Base-by-base conservation (phyloP, 2,329 filamentous ascomycete genomes). In the Alternaria solani region DNA sequence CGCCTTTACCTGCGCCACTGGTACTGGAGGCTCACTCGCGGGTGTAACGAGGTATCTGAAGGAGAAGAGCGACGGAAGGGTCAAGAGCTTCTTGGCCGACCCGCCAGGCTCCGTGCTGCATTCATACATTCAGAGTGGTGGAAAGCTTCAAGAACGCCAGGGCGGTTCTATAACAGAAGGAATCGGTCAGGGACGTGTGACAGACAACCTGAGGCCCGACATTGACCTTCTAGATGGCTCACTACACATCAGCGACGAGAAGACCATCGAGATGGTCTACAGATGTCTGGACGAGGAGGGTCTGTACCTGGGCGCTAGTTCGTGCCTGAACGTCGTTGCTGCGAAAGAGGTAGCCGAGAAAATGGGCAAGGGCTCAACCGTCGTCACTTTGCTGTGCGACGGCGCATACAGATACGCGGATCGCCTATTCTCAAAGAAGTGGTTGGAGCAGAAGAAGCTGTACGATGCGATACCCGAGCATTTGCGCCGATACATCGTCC, bases 381-480 rank as follows among this genome's bases (percentile, higher is more conserved):
- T 99, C 25, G 95, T 98, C 47, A 99, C 95, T 1, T 87, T 98
- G 58, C 86, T 99, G 44, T 97, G 93, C 75, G 95, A 99, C 77
- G 95, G 95, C 61, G 95, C 95, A n/a, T 98, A 99, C 77, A 84
- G 95, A 74, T 99, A 99, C 78, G 95, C 95, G 5, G 95, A 99
- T 66, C 86, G 95, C 36, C 79, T 99, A 63, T 99, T 99, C 82
- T 96, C 92, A 46, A 88, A 88, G 78, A 94, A 91, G 79, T 99
- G 95, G 95, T 81, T 99, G 68, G 85, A 89, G 78, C 88, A 89
- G 73, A 99, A 98, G 88, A 91, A 91, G 59, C 82, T 99, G 66
- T 79, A 95, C 46, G 87, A 83, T 28, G 89, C 93, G 43, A 90
- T 99, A 76, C 95, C 95, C 7, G 86, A 92, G 82, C 89, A 92